Evolutionary conservation across 2,329 filamentous ascomycete genomes (phyloP), one percentile per base, ranked within the genome.

Genomic region (Catunica adiposa): DNA sequence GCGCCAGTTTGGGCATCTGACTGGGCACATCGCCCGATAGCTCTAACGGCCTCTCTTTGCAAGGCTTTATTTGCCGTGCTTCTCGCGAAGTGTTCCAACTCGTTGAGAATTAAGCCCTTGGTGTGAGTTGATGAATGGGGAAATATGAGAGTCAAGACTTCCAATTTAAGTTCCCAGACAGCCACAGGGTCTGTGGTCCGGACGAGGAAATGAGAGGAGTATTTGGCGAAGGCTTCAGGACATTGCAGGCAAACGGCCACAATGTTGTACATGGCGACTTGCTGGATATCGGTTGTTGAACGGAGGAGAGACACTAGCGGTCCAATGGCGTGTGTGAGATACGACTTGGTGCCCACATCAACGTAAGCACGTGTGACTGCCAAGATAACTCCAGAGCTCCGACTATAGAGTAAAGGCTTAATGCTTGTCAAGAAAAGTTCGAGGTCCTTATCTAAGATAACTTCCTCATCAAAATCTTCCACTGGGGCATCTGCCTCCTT

Each of bases 1-100:
- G 82, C 76, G 0, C 88, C 84, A 8, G 86, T 86, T 15, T 72
- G 70, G 0, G 75, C 69, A 62, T 89, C 83, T 5, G 78, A 82
- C 66, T 94, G 89, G 3, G 92, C 90, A 67, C 92, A 98, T 40
- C 92, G 80, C 1, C 92, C 92, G 62, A 98, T 94, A 4, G 92
- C 90, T 23, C 89, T 79, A 3, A 98, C 90, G 38, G 89, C 86
- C 66, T 96, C 90, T 25, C 85, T 82, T 29, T 96, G 86, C 9
- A 97, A 74, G 1, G 81, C 77, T 59, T 84, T 81, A 65, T 95
- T 83, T 11, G 63, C 68, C 0, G 67, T 73, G 3, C 79, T 82
- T 58, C 83, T 80, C 0, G 86, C 88, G 67, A 97, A 97, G 69
- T 97, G 90, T 64, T 95, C 89, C 4, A 98, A 76, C 66, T 98